Evolutionary conservation across 768 basidiomycete genomes (phyloP).

Genomic region (Sistotremastrum suecicum): DNA sequence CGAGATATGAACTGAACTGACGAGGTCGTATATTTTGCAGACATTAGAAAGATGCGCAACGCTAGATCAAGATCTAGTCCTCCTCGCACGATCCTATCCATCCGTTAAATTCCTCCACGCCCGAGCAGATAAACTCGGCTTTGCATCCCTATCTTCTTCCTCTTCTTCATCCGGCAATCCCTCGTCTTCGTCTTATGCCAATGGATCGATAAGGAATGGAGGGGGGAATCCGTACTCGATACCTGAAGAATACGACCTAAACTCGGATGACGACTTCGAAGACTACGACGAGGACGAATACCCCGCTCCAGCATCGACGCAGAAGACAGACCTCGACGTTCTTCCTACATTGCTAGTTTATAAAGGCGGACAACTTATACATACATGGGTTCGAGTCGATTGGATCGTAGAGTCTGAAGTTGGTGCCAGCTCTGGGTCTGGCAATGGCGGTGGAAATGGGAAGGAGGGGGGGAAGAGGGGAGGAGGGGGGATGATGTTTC

Average conservation of each 20-base stretch:
- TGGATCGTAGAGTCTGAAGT: constrained; percentile 26
- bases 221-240: constrained; percentile 5
- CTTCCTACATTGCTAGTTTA: constrained; percentile 70
- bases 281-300: constrained; percentile 25
- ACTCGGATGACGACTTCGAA: constrained; percentile 28
- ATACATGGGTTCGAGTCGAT: constrained; percentile 80
- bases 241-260: constrained; percentile 30
- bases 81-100: constrained; percentile 54
- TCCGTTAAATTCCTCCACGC: constrained; percentile 72
- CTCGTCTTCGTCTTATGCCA: too few species aligned
- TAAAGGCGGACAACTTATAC: constrained; percentile 67
- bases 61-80: constrained; percentile 53
- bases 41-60: constrained; percentile 61
- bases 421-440: too few species aligned
- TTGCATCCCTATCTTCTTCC: constrained; percentile 30
- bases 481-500: too few species aligned
- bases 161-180: too few species aligned
- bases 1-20: neutral
- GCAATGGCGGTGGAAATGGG: too few species aligned
- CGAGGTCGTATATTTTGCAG: constrained; percentile 20
- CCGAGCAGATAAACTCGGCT: constrained; percentile 63
- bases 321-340: constrained; percentile 63
- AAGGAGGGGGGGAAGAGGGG: neutral
- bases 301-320: constrained; percentile 28
- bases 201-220: constrained; percentile 7